Evolutionary conservation across 108 stramenopile species (phyloP).

Genomic region (Parietichytrium sp.): DNA sequence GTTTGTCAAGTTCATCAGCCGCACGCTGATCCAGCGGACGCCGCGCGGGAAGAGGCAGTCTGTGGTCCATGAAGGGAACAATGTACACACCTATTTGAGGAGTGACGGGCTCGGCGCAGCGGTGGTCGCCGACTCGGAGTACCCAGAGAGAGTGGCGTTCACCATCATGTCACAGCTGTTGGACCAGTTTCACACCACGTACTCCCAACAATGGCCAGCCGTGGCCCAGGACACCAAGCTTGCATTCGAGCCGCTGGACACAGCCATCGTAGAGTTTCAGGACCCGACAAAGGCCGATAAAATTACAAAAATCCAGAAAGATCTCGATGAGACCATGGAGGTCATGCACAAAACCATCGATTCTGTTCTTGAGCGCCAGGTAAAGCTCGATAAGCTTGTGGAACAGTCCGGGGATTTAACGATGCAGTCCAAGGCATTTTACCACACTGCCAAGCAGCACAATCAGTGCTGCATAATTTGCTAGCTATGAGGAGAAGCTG

Average conservation of each 20-base stretch:
- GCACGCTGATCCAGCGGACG: conserved; percentile 92
- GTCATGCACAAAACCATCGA: conserved; percentile 98
- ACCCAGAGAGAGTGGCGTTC: conserved; percentile 97
- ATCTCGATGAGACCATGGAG: conserved; percentile 96
- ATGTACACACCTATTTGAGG: conserved; percentile 94
- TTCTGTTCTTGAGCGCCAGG: conserved; percentile 90
- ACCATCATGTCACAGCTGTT: conserved; percentile 86
- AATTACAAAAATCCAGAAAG: conserved; percentile 95
- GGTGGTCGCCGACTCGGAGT: conserved; percentile 91
- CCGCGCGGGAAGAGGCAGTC: conserved; percentile 95
- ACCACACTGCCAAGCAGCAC: conserved; percentile 97
- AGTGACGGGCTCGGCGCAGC: conserved; percentile 88
- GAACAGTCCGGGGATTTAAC: conserved; percentile 91
- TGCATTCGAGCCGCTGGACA: conserved; percentile 53
- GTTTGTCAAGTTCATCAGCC: conserved; percentile 94
- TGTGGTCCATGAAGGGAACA: conserved; percentile 90
- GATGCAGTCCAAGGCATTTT: conserved; percentile 97
- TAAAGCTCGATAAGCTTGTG: conserved; percentile 93
- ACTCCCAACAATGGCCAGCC: conserved; percentile 51
- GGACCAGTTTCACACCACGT: conserved; percentile 78
- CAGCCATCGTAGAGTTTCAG: conserved; percentile 68
- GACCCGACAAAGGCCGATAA: conserved; percentile 88
- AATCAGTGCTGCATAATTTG: conserved; percentile 94
- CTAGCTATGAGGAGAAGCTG: conserved; percentile 41
- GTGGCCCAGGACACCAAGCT: conserved; percentile 55